phyloP scores from a whole-genome alignment of 495 filamentous ascomycete genomes.

The Aspergillus biplanus region DNA sequence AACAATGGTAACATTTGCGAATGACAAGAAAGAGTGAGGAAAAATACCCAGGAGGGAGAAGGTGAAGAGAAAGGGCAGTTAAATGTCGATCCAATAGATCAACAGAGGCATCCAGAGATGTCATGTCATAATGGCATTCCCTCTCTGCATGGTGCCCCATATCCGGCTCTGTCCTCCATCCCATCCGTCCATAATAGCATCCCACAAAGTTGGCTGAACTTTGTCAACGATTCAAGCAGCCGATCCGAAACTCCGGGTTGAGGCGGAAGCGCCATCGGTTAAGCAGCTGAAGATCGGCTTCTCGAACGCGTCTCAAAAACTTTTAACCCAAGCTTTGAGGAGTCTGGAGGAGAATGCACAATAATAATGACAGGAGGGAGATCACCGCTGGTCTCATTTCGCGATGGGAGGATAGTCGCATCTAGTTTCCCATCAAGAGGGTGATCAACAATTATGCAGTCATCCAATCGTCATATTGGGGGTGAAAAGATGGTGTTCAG shows the following conservation, averaged over 20 bases:
- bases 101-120: not conserved
- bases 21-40: not conserved
- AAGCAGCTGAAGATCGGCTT: conserved; percentile 22
- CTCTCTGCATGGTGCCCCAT: not conserved
- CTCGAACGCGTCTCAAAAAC: conserved; percentile 22
- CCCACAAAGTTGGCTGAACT: not conserved
- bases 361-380: not conserved
- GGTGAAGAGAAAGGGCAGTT: not conserved
- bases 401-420: not conserved
- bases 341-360: not conserved
- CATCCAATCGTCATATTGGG: not conserved
- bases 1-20: not conserved
- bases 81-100: not conserved
- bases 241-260: not conserved
- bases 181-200: not conserved
- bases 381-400: not conserved
- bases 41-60: not conserved
- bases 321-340: conserved; percentile 8
- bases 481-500: not conserved
- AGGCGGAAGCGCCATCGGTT: conserved; percentile 1
- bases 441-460: not conserved
- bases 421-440: not conserved
- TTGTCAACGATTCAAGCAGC: conserved; percentile 14
- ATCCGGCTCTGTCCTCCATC: not conserved
- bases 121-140: not conserved